Conservation (phyloP, 306 rosid genomes). For the Sindora glabra region DNA sequence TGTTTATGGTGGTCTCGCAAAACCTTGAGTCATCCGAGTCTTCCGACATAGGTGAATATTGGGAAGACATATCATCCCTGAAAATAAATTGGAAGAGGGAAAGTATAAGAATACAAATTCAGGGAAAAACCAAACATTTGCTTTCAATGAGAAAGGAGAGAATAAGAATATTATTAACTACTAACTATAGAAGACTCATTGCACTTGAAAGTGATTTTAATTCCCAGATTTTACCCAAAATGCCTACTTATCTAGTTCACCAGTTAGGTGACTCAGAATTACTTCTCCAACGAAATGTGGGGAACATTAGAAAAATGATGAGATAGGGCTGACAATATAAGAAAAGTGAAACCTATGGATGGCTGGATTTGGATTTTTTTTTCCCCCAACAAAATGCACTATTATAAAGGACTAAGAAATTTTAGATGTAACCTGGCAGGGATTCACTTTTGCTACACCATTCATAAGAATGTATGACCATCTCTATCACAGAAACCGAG, state of each 20-base stretch:
- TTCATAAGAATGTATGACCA: not conserved
- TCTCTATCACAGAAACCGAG: not conserved
- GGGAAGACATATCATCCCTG: conserved; percentile 80
- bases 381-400: too few relatives aligned
- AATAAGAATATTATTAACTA: too few relatives aligned
- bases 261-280: not conserved
- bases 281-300: not conserved
- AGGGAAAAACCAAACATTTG: not conserved
- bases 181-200: too few relatives aligned
- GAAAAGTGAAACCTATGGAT: too few relatives aligned
- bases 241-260: not conserved
- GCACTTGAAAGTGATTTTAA: too few relatives aligned
- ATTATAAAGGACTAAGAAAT: too few relatives aligned
- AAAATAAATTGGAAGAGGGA: conserved; percentile 1
- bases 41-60: conserved; percentile 97
- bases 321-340: not conserved
- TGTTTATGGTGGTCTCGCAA: conserved; percentile 48
- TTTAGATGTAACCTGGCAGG: too few relatives aligned
- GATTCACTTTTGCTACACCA: too few relatives aligned
- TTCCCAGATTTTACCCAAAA: not conserved
- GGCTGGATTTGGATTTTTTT: too few relatives aligned
- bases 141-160: too few relatives aligned
- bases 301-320: not conserved
- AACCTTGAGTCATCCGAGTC: conserved; percentile 80
- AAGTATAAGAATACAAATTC: not conserved